phyloP scores from a whole-genome alignment of 768 basidiomycete genomes.

The Termitomyces bulborhizus region DNA sequence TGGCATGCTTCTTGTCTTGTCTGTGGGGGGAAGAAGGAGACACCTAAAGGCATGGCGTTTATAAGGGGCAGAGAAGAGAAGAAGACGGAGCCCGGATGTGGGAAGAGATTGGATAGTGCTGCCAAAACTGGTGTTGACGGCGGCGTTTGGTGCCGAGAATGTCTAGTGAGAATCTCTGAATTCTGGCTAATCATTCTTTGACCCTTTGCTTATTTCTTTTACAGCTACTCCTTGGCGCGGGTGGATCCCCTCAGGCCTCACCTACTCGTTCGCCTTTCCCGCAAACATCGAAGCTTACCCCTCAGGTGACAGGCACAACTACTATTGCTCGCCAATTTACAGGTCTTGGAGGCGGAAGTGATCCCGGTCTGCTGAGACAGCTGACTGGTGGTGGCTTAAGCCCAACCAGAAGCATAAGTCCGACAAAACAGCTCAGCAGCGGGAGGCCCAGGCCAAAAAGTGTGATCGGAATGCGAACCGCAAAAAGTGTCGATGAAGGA shows the following conservation, averaged over 20 bases:
- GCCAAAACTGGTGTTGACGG: constrained; percentile 69
- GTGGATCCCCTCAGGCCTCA: constrained; percentile 46
- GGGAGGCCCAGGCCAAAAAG: constrained; percentile 67
- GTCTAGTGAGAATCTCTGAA: constrained; percentile 46
- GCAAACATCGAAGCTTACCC: constrained; percentile 32
- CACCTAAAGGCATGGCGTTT: constrained; percentile 24
- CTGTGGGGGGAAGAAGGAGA: constrained; percentile 69
- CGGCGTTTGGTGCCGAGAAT: constrained; percentile 81
- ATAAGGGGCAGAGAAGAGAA: constrained; percentile 37
- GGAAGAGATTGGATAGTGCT: constrained; percentile 77
- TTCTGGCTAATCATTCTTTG: background rate
- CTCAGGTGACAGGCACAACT: constrained; percentile 66
- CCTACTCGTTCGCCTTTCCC: constrained; percentile 43
- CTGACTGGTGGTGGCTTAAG: constrained; percentile 64
- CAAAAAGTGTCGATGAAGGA: constrained; percentile 62
- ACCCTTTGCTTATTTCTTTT: background rate
- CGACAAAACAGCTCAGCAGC: constrained; percentile 60
- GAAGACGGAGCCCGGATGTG: constrained; percentile 67
- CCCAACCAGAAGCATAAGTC: constrained; percentile 68
- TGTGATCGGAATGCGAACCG: constrained; percentile 61
- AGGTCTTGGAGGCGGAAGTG: constrained; percentile 41
- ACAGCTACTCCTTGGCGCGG: constrained; percentile 51
- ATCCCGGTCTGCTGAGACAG: constrained; percentile 41
- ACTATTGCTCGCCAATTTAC: constrained; percentile 76
- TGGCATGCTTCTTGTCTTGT: constrained; percentile 79